Evolutionary conservation across 257 asterid species (phyloP), one percentile per base, ranked within the genome.

Genomic region (Lavandula angustifolia): DNA sequence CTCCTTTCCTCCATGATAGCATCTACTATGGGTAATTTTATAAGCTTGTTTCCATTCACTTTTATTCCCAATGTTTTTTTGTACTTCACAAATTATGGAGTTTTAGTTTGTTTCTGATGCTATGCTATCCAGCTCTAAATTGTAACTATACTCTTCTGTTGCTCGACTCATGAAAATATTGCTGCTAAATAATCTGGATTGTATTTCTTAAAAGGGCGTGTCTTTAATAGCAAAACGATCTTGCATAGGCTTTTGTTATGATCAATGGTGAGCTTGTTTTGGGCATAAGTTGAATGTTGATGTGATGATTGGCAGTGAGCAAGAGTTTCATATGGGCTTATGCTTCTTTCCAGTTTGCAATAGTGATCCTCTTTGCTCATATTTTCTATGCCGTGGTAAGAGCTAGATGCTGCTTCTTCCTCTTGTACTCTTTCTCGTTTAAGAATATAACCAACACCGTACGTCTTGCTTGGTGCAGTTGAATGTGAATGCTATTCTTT

Each of bases 321-420:
- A 92, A 79, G 88, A 76, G 87, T 67, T 92, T 80, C 90, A 87
- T 92, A 73, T 92, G 99, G 99, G 96, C 96, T 50, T 92, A 92
- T 66, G 91, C 99, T 62, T 89, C 95, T 16, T 92, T 89, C 84
- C 99, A 92, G 88, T 92, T 92, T 67, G 99, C 97, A 34, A 78
- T 84, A 61, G 97, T 92, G 62, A 89, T 92, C 78, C 85, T 92
- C 13, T 92, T 92, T 50, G 96, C 98, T 71, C 98, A 89, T 64
- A 84, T 92, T 71, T 92, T 92, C 62, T 92, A 89, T 62, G 68
- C 92, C 0, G 84, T 89, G 94, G 98, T 92, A 78, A 78, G 86
- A 40, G 9, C 27, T 22, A 22, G 27, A 22, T 1, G 6, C 42
- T 44, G 2, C 72, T 55, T 58, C 68, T 16, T 75, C 66, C 41